These are phyloP conservation scores for Pleomassaria siparia DNA, from an alignment of 2,329 filamentous ascomycete species.

Conservation along the genomic window DNA sequence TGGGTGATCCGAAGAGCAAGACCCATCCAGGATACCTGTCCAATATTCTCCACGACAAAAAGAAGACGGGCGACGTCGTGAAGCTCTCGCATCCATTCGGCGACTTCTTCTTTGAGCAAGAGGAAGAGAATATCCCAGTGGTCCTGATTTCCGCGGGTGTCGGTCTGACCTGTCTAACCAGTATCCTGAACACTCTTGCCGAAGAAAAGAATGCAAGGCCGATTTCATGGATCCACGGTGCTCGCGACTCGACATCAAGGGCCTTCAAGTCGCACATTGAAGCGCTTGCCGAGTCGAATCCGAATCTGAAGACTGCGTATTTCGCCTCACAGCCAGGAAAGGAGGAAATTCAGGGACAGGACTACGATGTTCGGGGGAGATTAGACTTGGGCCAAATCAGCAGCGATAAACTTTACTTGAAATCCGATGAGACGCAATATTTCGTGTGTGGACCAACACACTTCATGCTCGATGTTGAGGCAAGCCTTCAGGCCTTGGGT, in stretches of 20 bases:
- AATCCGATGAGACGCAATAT: constrained; percentile 61
- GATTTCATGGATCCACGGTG: constrained; percentile 66
- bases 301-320: constrained; percentile 55
- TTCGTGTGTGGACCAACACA: constrained; percentile 69
- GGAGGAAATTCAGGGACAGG: constrained; percentile 50
- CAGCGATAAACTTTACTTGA: constrained; percentile 57
- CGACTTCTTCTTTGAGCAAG: constrained; percentile 62
- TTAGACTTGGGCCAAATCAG: constrained; percentile 61
- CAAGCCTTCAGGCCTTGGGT: constrained; percentile 56
- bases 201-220: constrained; percentile 43
- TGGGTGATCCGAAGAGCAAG: constrained; percentile 48
- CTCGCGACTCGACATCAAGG: constrained; percentile 52
- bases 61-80: constrained; percentile 63
- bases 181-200: constrained; percentile 62
- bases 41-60: constrained; percentile 66
- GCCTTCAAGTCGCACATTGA: constrained; percentile 59
- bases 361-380: constrained; percentile 63
- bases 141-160: constrained; percentile 70
- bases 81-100: constrained; percentile 65
- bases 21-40: constrained; percentile 66
- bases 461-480: constrained; percentile 67
- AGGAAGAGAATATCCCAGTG: constrained; percentile 52
- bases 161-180: constrained; percentile 66
- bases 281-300: constrained; percentile 45
- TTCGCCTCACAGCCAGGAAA: constrained; percentile 59